These are phyloP conservation scores for Phanerochaete sordida DNA, from an alignment of 768 basidiomycete genomes.

Conservation along the genomic window DNA sequence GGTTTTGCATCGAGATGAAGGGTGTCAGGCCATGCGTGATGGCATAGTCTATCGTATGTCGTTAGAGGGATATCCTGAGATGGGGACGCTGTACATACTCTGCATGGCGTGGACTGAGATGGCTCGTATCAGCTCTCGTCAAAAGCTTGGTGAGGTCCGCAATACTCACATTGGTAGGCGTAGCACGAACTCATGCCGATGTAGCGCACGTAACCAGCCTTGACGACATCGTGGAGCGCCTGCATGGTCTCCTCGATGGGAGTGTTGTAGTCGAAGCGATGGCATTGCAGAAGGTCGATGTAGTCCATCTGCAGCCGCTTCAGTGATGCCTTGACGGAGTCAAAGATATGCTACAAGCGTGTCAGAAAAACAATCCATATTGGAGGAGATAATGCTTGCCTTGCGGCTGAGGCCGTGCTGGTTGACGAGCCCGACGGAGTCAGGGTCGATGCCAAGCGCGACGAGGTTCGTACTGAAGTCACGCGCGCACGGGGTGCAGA, in stretches of 20 bases:
- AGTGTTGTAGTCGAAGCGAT: constrained; percentile 33
- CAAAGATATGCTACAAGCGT: constrained; percentile 61
- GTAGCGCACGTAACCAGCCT: constrained; percentile 41
- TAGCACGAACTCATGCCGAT: constrained; percentile 37
- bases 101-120: constrained; percentile 31
- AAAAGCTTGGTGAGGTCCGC: neutral
- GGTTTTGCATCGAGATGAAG: constrained; percentile 48
- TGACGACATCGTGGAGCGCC: constrained; percentile 44
- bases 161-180: constrained; percentile 30
- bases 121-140: neutral
- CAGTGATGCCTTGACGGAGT: constrained; percentile 56
- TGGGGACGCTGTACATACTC: constrained; percentile 14
- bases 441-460: constrained; percentile 6
- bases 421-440: constrained; percentile 33
- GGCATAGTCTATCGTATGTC: constrained; percentile 1
- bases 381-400: no score
- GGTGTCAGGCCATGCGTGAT: constrained; percentile 25
- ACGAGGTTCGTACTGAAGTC: neutral
- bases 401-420: constrained; percentile 34
- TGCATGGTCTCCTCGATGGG: constrained; percentile 45
- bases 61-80: neutral
- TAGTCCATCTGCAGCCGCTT: constrained; percentile 72
- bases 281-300: constrained; percentile 71
- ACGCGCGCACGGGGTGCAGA: neutral
- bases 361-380: no score